These are phyloP conservation scores for Fusarium ambrosium DNA, from an alignment of 2,329 filamentous ascomycete genomes.

Conservation along the genomic window DNA sequence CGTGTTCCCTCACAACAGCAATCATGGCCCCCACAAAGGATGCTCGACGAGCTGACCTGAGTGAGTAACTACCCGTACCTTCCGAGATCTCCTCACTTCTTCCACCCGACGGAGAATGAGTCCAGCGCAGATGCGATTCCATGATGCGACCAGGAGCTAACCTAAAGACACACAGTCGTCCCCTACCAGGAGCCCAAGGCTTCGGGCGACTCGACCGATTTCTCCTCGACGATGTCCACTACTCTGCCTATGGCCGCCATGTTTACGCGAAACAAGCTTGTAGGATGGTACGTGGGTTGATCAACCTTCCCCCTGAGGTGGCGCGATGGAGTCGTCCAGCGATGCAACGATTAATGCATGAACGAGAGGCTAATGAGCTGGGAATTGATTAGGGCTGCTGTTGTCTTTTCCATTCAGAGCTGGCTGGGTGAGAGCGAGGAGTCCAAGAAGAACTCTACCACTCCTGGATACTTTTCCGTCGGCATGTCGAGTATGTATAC, in stretches of 20 bases:
- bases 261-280: slow-evolving; percentile 85
- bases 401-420: slow-evolving; percentile 80
- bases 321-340: neutral
- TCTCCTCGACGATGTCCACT: slow-evolving; percentile 78
- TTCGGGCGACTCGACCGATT: slow-evolving; percentile 74
- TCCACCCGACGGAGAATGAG: neutral
- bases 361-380: slow-evolving; percentile 15
- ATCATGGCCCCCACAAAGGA: slow-evolving; percentile 60
- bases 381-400: slow-evolving; percentile 71
- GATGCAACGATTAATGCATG: neutral
- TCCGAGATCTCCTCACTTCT: no score
- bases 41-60: slow-evolving; percentile 60
- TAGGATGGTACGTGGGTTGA: slow-evolving; percentile 69
- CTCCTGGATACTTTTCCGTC: slow-evolving; percentile 79
- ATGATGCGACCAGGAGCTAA: slow-evolving; percentile 24
- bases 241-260: slow-evolving; percentile 91
- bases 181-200: slow-evolving; percentile 84
- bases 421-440: slow-evolving; percentile 84
- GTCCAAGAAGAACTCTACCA: slow-evolving; percentile 72
- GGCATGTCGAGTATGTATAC: slow-evolving; percentile 79
- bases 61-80: slow-evolving; percentile 47
- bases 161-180: slow-evolving; percentile 73
- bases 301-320: neutral
- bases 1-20: slow-evolving; percentile 26
- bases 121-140: slow-evolving; percentile 7